Conservation (phyloP, 495 filamentous ascomycete genomes). For the Aspergillus avenaceus region DNA sequence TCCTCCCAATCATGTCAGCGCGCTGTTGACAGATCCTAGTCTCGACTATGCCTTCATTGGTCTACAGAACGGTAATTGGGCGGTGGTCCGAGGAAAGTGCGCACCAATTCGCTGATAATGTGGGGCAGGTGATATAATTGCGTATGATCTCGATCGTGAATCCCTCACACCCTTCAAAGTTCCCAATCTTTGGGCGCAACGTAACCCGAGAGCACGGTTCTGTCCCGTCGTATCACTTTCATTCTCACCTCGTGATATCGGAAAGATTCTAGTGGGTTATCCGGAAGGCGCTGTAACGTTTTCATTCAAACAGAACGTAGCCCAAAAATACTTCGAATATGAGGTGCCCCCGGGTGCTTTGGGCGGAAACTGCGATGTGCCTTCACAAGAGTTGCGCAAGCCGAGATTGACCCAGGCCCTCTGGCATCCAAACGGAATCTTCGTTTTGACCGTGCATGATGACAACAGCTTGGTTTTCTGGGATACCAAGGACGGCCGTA, state of each 20-base stretch:
- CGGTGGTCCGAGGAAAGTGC: not conserved
- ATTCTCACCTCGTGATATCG: conserved; percentile 88
- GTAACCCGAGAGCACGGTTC: conserved; percentile 52
- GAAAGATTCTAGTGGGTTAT: conserved; percentile 86
- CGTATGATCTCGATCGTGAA: conserved; percentile 86
- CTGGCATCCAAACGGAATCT: conserved; percentile 96
- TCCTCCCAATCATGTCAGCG: conserved; percentile 66
- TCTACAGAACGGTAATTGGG: conserved; percentile 56
- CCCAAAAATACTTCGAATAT: conserved; percentile 78
- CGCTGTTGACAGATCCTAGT: conserved; percentile 75
- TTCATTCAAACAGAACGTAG: conserved; percentile 82
- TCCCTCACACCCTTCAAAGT: conserved; percentile 70
- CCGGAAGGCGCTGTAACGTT: conserved; percentile 81
- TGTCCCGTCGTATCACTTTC: conserved; percentile 68
- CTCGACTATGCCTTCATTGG: conserved; percentile 89
- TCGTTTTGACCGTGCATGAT: conserved; percentile 82
- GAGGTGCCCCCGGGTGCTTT: conserved; percentile 76
- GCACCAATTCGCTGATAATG: conserved; percentile 10
- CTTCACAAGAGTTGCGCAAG: conserved; percentile 48
- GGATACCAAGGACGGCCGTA: conserved; percentile 87
- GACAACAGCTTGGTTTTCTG: conserved; percentile 88
- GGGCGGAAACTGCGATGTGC: conserved; percentile 69
- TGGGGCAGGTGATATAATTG: conserved; percentile 65
- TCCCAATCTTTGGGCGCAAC: conserved; percentile 76
- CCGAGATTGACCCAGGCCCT: conserved; percentile 73